A percentile compares a stretch with the other conserved stretches of the same genome.
Evolutionary conservation across 345 rosid genomes (phyloP).

Genomic region (Clarkia xantiana): DNA sequence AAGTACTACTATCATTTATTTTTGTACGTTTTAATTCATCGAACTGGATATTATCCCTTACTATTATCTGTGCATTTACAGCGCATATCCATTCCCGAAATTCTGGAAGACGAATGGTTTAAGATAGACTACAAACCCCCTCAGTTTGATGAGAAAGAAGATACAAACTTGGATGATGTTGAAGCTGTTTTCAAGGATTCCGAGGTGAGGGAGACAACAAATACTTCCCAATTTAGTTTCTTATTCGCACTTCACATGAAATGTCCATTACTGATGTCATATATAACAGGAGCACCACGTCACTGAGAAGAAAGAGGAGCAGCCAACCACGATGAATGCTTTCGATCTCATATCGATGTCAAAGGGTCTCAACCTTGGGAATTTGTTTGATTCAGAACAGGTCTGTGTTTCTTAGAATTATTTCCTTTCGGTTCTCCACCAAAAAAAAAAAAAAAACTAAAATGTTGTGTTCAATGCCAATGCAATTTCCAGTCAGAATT

Average conservation of each 20-base stretch:
- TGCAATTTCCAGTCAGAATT: conserved; percentile 3
- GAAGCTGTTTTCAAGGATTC: conserved; percentile 92
- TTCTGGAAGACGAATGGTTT: conserved; percentile 88
- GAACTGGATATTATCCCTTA: too few species aligned
- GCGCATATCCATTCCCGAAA: conserved; percentile 75
- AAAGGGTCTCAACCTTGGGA: conserved; percentile 70
- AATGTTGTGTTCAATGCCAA: too few species aligned
- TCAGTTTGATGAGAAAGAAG: conserved; percentile 54
- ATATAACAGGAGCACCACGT: conserved; percentile 69
- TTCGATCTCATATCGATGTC: conserved; percentile 94
- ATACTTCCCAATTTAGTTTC: too few species aligned
- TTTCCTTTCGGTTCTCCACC: not conserved
- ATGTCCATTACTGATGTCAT: conserved; percentile 1
- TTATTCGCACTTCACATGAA: not conserved
- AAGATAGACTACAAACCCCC: conserved; percentile 70
- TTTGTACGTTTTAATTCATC: too few species aligned
- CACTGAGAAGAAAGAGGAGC: conserved; percentile 73
- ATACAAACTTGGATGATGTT: conserved; percentile 72
- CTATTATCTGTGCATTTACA: conserved; percentile 15
- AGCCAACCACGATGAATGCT: conserved; percentile 75
- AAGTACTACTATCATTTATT: conserved; percentile 15
- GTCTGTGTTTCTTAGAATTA: conserved; percentile 16
- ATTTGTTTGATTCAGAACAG: conserved; percentile 77
- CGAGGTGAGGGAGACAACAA: conserved; percentile 30
- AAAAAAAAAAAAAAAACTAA: too few species aligned